Evolutionary conservation across 148 eudicot species (phyloP).

Genomic region (Fagopyrum esculentum): DNA sequence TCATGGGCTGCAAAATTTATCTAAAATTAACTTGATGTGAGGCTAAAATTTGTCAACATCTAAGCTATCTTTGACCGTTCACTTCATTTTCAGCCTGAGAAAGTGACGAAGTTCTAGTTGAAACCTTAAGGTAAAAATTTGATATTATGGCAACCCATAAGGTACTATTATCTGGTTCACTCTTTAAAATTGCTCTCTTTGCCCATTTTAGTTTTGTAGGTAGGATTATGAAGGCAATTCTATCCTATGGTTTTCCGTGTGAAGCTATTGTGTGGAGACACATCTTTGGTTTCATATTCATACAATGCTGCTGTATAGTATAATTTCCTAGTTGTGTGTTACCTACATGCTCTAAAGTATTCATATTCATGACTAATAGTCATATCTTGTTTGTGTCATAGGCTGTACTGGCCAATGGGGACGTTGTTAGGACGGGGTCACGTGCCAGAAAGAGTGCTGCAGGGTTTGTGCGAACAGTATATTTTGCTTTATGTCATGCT

Average conservation of each 20-base stretch:
- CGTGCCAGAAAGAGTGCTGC: conserved; percentile 99
- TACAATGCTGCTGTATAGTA: background rate
- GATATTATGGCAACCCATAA: background rate
- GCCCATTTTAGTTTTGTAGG: too few relatives aligned
- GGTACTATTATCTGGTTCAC: background rate
- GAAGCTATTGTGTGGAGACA: background rate
- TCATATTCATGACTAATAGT: background rate
- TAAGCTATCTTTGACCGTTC: background rate
- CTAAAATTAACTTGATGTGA: background rate
- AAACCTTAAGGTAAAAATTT: background rate
- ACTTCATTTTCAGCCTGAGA: conserved; percentile 5
- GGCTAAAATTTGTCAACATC: background rate
- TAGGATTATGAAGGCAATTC: too few relatives aligned
- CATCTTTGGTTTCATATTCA: background rate
- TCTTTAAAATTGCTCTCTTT: background rate
- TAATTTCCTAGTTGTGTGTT: background rate
- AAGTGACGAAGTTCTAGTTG: conserved; percentile 5
- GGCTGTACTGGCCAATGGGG: conserved; percentile 88
- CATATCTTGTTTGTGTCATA: conserved; percentile 20
- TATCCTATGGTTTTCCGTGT: background rate
- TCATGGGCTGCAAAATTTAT: background rate
- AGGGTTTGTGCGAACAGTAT: conserved; percentile 43
- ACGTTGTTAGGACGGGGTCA: conserved; percentile 83
- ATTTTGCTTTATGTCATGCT: background rate
- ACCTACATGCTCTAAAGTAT: background rate